These are phyloP conservation scores for Apiospora marii DNA, from an alignment of 2,329 filamentous ascomycete genomes.

Conservation along the genomic window DNA sequence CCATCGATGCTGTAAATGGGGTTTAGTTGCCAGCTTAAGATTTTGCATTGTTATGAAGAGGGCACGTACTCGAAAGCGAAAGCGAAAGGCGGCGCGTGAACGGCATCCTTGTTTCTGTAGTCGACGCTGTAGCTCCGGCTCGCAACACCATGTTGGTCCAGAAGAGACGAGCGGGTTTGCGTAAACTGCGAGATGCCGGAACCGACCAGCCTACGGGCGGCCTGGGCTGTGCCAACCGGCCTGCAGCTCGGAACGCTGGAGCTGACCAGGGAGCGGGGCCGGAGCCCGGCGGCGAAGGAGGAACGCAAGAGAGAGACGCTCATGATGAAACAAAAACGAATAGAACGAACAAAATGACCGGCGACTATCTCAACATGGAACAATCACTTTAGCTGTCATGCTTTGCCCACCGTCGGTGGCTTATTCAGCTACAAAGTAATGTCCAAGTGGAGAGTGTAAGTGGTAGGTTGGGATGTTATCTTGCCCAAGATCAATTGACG, in stretches of 20 bases:
- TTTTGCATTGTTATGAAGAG: conserved; percentile 21
- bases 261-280: background rate
- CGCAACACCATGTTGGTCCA: background rate
- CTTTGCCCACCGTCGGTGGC: background rate
- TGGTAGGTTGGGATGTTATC: background rate
- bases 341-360: background rate
- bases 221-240: background rate
- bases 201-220: background rate
- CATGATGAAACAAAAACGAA: background rate
- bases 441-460: background rate
- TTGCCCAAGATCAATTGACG: conserved; percentile 3
- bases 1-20: conserved; percentile 75
- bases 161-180: background rate
- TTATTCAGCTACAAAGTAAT: background rate
- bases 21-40: background rate
- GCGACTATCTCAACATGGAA: background rate
- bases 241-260: conserved; percentile 8
- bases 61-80: conserved; percentile 47
- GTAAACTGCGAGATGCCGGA: background rate
- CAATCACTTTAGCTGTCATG: background rate
- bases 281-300: conserved; percentile 4
- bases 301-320: conserved; percentile 11
- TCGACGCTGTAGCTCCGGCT: background rate
- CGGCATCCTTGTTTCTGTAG: conserved; percentile 11
- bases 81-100: conserved; percentile 33